phyloP scores from a whole-genome alignment of 2,329 filamentous ascomycete genomes.

The Sarocladium kiliense region DNA sequence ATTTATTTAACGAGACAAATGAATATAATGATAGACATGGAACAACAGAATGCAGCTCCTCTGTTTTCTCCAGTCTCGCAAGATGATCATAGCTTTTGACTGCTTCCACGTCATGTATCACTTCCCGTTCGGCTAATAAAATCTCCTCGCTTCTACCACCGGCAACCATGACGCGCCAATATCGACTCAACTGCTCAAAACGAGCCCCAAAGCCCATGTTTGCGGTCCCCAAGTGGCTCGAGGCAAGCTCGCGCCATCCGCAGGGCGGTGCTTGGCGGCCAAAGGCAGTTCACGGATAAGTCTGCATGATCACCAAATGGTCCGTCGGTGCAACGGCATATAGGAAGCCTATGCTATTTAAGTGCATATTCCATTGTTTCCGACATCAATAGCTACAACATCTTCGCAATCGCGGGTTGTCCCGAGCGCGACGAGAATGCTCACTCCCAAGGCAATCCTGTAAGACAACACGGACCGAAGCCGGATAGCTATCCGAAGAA shows the following conservation, averaged over 20 bases:
- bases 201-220: conserved; percentile 40
- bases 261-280: conserved; percentile 51
- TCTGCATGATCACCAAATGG: no score
- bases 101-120: conserved; percentile 38
- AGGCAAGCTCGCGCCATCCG: conserved; percentile 52
- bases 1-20: no score
- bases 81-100: conserved; percentile 9
- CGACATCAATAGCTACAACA: no score
- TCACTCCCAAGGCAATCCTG: no score
- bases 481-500: background rate
- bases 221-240: no score
- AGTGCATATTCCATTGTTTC: no score
- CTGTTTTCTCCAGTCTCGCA: no score
- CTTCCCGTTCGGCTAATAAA: conserved; percentile 43
- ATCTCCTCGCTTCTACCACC: conserved; percentile 53
- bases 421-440: no score
- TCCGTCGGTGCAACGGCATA: no score
- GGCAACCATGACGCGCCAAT: conserved; percentile 43
- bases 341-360: no score
- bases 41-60: background rate
- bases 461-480: background rate
- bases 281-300: conserved; percentile 56
- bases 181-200: conserved; percentile 48
- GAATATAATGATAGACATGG: background rate
- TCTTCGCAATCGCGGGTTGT: no score